A percentile compares a stretch with the other conserved stretches of the same genome.
phyloP scores from a whole-genome alignment of 2,329 filamentous ascomycete species.

The Exophiala calicioides region DNA sequence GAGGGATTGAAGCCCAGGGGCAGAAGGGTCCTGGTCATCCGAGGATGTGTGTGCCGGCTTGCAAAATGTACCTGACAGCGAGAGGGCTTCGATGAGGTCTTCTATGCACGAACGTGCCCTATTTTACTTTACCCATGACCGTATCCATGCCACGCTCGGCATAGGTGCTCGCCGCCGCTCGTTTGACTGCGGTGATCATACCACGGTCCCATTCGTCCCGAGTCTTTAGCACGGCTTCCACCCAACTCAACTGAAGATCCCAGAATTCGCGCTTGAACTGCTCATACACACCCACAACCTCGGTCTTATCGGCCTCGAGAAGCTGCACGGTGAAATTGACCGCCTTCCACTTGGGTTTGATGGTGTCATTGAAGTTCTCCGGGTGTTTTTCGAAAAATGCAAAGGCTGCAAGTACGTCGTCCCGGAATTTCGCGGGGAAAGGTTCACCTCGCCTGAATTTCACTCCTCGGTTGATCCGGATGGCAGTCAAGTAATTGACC shows the following conservation, averaged over 20 bases:
- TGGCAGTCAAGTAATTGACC: slow-evolving; percentile 75
- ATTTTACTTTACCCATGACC: slow-evolving; percentile 92
- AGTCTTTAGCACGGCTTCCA: slow-evolving; percentile 82
- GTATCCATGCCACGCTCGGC: slow-evolving; percentile 82
- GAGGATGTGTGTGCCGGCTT: too few species aligned
- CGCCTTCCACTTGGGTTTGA: slow-evolving; percentile 91
- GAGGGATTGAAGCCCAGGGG: too few species aligned
- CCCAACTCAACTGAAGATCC: slow-evolving; percentile 94
- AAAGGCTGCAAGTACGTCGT: slow-evolving; percentile 88
- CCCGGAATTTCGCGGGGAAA: slow-evolving; percentile 89
- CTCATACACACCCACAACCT: slow-evolving; percentile 75
- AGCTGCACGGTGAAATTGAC: slow-evolving; percentile 81
- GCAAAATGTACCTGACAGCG: too few species aligned
- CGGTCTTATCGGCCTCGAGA: slow-evolving; percentile 70
- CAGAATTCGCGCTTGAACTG: slow-evolving; percentile 83
- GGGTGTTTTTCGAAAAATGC: slow-evolving; percentile 76
- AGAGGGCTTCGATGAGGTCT: too few species aligned
- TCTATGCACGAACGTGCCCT: too few species aligned
- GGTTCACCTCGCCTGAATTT: slow-evolving; percentile 85
- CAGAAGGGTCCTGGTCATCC: too few species aligned
- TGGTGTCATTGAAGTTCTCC: slow-evolving; percentile 67
- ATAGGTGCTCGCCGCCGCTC: slow-evolving; percentile 79
- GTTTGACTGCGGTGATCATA: slow-evolving; percentile 87
- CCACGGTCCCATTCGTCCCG: slow-evolving; percentile 91
- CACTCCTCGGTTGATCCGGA: slow-evolving; percentile 79